phyloP scores from a whole-genome alignment of 2,329 filamentous ascomycete genomes.

The Ophiostoma triangulosporum region DNA sequence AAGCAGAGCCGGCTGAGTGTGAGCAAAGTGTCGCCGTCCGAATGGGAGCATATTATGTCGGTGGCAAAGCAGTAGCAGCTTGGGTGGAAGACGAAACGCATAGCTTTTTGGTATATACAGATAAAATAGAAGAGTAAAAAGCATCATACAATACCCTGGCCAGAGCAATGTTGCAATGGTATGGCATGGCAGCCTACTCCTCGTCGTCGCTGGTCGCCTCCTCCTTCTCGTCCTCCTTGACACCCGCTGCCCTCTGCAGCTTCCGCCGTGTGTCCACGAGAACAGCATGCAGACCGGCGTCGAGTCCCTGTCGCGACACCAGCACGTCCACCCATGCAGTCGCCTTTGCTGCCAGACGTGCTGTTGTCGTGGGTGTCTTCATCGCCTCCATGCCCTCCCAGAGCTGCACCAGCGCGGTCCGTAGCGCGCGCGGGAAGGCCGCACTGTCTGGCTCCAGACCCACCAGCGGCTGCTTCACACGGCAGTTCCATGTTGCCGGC shows the following conservation, averaged over 20 bases:
- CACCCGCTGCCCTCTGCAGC: constrained; percentile 17
- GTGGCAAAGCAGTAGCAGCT: constrained; percentile 26
- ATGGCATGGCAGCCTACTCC: background rate
- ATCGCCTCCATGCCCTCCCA: constrained; percentile 30
- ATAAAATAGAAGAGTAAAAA: too few relatives aligned
- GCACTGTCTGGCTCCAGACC: constrained; percentile 49
- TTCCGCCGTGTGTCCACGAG: constrained; percentile 36
- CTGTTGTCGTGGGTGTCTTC: constrained; percentile 29
- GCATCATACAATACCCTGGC: background rate
- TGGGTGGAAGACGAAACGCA: background rate
- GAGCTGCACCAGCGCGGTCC: constrained; percentile 49
- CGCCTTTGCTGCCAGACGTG: constrained; percentile 34
- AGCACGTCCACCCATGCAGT: constrained; percentile 41
- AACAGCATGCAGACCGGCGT: constrained; percentile 41
- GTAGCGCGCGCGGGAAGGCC: constrained; percentile 60
- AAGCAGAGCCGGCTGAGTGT: constrained; percentile 77
- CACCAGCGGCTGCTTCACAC: constrained; percentile 56
- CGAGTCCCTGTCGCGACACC: constrained; percentile 34
- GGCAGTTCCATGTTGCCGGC: constrained; percentile 53
- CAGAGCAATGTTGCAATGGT: background rate
- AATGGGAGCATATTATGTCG: constrained; percentile 51
- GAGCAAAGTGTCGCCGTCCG: constrained; percentile 45
- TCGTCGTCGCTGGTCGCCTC: background rate
- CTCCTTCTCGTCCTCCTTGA: background rate
- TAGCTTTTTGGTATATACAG: constrained; percentile 1